A percentile compares a stretch with the other conserved stretches of the same genome.
These are phyloP conservation scores for Puccinia brachypodii DNA, from an alignment of 1,284 basidiomycete genomes.

Conservation along the genomic window DNA sequence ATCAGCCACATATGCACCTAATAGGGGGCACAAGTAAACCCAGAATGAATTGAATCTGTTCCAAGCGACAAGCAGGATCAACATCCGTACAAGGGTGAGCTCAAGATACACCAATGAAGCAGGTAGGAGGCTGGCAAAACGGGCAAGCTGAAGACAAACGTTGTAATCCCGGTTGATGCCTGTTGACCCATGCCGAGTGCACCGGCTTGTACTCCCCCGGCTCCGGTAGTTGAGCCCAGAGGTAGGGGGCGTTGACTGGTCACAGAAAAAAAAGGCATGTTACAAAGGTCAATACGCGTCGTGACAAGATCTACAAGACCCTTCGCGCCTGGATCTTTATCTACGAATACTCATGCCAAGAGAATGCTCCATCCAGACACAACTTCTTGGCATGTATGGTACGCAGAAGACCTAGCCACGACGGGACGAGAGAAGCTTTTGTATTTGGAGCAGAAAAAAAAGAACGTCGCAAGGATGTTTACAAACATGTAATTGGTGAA, in stretches of 20 bases:
- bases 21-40: conserved; percentile 55
- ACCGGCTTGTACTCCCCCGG: conserved; percentile 52
- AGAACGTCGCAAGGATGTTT: not conserved
- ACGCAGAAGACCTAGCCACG: not conserved
- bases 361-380: too few species aligned
- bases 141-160: conserved; percentile 56
- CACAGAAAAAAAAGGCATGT: not conserved
- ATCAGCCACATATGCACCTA: conserved; percentile 59
- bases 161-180: conserved; percentile 51
- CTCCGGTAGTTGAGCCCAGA: conserved; percentile 49
- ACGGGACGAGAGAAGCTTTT: not conserved
- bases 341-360: too few species aligned
- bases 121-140: conserved; percentile 51
- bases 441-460: not conserved
- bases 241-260: conserved; percentile 54
- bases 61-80: not conserved
- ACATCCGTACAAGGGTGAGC: not conserved
- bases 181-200: conserved; percentile 55
- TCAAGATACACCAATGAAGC: not conserved
- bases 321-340: too few species aligned
- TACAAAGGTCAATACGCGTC: not conserved
- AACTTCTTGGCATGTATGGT: not conserved
- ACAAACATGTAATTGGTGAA: conserved; percentile 56
- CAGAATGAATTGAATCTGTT: conserved; percentile 51
- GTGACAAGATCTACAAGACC: too few species aligned